Conservation (phyloP, 768 basidiomycete genomes). For the Leccinum broughii region DNA sequence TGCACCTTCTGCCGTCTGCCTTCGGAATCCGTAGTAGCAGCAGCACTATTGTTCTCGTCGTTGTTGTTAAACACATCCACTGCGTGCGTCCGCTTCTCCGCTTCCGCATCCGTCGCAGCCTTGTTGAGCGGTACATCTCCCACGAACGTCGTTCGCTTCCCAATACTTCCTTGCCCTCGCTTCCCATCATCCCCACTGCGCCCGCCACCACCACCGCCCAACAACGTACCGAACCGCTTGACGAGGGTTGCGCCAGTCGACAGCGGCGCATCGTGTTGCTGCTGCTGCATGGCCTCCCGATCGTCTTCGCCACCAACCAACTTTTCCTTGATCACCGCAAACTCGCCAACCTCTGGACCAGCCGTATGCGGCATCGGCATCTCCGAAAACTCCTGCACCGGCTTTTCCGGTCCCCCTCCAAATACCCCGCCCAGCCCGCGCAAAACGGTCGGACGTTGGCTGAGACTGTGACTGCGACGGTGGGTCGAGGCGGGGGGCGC, state of each 20-base stretch:
- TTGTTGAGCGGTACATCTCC: too few species aligned
- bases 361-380: constrained; percentile 56
- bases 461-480: constrained; percentile 80
- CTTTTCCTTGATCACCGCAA: constrained; percentile 43
- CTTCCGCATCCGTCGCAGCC: too few species aligned
- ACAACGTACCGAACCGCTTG: constrained; percentile 71
- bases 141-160: constrained; percentile 53
- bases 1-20: too few species aligned
- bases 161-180: constrained; percentile 36
- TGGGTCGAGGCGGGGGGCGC: constrained; percentile 80
- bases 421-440: constrained; percentile 65
- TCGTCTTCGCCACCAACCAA: constrained; percentile 27
- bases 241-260: constrained; percentile 72
- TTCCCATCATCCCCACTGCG: constrained; percentile 44
- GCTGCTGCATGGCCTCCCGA: constrained; percentile 14
- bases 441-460: constrained; percentile 60
- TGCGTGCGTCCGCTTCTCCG: too few species aligned
- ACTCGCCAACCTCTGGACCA: constrained; percentile 61
- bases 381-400: constrained; percentile 45
- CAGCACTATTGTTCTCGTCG: too few species aligned
- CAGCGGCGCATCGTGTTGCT: constrained; percentile 34
- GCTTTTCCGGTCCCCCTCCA: constrained; percentile 39
- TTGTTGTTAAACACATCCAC: too few species aligned
- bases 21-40: too few species aligned
- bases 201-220: constrained; percentile 41